Percentiles rank a stretch among this genome's conserved stretches.
Evolutionary conservation across 208 protist genomes (phyloP).

Genomic region (Tritrichomonas musculus): DNA sequence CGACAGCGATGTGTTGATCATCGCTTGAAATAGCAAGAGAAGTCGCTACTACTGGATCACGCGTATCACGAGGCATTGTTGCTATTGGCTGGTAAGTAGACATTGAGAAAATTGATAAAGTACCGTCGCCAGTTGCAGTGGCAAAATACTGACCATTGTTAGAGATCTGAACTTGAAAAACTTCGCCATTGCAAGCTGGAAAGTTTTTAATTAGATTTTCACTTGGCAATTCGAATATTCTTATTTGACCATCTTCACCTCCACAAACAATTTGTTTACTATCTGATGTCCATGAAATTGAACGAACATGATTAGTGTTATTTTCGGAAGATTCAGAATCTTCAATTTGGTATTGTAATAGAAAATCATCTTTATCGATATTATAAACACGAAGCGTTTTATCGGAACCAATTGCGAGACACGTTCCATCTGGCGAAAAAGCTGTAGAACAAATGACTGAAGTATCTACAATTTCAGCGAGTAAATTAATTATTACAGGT

Average conservation of each 20-base stretch:
- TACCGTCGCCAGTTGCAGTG: not conserved
- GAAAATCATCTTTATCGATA: not conserved
- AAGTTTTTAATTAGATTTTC: not conserved
- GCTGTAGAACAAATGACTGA: conserved; percentile 4
- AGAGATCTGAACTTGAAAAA: not conserved
- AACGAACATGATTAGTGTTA: not conserved
- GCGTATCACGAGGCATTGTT: not conserved
- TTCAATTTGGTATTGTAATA: not conserved
- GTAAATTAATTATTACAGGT: not conserved
- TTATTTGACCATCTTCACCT: not conserved
- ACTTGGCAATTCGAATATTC: not conserved
- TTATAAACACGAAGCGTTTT: conserved; percentile 7
- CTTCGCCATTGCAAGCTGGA: not conserved
- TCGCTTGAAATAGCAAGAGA: not conserved
- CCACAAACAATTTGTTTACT: not conserved
- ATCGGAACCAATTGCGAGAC: not conserved
- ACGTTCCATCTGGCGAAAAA: not conserved
- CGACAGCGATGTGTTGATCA: not conserved
- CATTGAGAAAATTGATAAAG: not conserved
- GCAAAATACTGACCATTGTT: not conserved
- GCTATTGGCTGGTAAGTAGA: not conserved
- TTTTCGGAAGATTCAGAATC: not conserved
- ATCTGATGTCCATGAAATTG: not conserved
- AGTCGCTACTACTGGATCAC: not conserved
- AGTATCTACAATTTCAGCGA: conserved; percentile 19